Evolutionary conservation across 768 basidiomycete genomes (phyloP).

Genomic region (Auricularia cornea): DNA sequence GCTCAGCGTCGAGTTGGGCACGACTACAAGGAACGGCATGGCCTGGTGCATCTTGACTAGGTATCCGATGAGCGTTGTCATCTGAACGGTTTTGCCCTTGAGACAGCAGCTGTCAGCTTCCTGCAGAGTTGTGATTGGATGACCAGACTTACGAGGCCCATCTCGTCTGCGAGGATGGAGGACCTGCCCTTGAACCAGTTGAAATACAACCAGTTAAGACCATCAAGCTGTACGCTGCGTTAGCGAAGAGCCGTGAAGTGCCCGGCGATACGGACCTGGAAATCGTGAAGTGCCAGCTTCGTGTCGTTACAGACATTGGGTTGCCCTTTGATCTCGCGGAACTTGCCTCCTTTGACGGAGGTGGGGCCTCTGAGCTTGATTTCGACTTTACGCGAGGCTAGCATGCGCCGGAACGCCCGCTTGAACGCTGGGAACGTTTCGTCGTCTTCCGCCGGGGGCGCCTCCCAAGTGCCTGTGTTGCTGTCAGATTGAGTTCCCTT

Average conservation of each 20-base stretch:
- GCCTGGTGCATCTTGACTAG: slow-evolving; percentile 48
- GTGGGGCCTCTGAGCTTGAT: slow-evolving; percentile 39
- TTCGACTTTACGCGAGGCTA: slow-evolving; percentile 51
- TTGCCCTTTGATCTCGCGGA: slow-evolving; percentile 19
- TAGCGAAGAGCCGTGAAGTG: background rate
- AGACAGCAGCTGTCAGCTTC: too few relatives aligned
- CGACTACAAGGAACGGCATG: slow-evolving; percentile 80
- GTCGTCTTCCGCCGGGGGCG: slow-evolving; percentile 60
- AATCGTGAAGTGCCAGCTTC: slow-evolving; percentile 70
- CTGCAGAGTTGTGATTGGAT: too few relatives aligned
- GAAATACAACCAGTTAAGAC: slow-evolving; percentile 76
- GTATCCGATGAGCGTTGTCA: slow-evolving; percentile 72
- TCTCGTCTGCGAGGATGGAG: slow-evolving; percentile 93
- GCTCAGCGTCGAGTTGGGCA: slow-evolving; percentile 92
- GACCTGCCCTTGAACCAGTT: slow-evolving; percentile 85
- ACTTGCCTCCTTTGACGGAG: background rate
- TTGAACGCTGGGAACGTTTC: slow-evolving; percentile 55
- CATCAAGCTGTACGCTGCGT: slow-evolving; percentile 47
- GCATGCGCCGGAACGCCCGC: slow-evolving; percentile 56
- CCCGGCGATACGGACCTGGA: slow-evolving; percentile 56
- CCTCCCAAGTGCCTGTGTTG: slow-evolving; percentile 79
- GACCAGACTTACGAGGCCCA: slow-evolving; percentile 65
- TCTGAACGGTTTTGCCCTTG: slow-evolving; percentile 88
- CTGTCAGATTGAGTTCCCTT: slow-evolving; percentile 1
- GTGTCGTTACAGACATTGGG: slow-evolving; percentile 60